A percentile compares a stretch with the other conserved stretches of the same genome.
Evolutionary conservation across 2,329 filamentous ascomycete species (phyloP).

Genomic region (Chrysoporthe austroafricana): DNA sequence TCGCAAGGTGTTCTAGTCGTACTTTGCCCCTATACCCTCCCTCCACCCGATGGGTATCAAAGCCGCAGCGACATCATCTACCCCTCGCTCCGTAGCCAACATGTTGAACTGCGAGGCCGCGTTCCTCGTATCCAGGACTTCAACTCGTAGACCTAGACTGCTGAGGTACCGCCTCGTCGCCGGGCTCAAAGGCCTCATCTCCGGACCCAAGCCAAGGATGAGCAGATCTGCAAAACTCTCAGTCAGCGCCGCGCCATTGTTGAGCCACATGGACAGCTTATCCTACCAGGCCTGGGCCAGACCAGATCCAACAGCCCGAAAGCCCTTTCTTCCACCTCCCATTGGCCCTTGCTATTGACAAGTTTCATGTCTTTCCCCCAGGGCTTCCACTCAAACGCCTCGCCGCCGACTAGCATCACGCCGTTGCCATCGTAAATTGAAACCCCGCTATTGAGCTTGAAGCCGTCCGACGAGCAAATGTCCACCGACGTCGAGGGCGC

Average conservation of each 20-base stretch:
- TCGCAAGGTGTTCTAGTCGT: conserved; percentile 12
- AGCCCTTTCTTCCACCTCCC: conserved; percentile 70
- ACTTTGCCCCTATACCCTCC: conserved; percentile 55
- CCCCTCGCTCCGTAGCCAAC: conserved; percentile 89
- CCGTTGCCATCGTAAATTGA: conserved; percentile 71
- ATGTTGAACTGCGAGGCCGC: conserved; percentile 94
- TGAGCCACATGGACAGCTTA: conserved; percentile 36
- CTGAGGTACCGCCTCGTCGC: conserved; percentile 73
- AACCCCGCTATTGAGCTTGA: conserved; percentile 81
- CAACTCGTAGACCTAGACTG: conserved; percentile 79
- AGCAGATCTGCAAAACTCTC: conserved; percentile 68
- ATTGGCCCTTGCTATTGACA: conserved; percentile 78
- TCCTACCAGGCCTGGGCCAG: conserved; percentile 83
- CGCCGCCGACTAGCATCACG: conserved; percentile 79
- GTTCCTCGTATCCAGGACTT: conserved; percentile 90
- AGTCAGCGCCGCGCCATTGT: conserved; percentile 5
- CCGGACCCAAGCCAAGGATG: conserved; percentile 82
- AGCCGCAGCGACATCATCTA: conserved; percentile 83
- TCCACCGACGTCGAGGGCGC: conserved; percentile 83
- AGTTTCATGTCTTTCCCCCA: conserved; percentile 63
- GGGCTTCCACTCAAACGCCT: conserved; percentile 87
- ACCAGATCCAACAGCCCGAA: conserved; percentile 78
- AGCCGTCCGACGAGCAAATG: conserved; percentile 80
- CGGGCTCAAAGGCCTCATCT: conserved; percentile 76
- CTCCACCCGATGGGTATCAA: conserved; percentile 85